Evolutionary conservation across 352 stramenopile genomes (phyloP).

Genomic region (Saprolegnia parasitica): DNA sequence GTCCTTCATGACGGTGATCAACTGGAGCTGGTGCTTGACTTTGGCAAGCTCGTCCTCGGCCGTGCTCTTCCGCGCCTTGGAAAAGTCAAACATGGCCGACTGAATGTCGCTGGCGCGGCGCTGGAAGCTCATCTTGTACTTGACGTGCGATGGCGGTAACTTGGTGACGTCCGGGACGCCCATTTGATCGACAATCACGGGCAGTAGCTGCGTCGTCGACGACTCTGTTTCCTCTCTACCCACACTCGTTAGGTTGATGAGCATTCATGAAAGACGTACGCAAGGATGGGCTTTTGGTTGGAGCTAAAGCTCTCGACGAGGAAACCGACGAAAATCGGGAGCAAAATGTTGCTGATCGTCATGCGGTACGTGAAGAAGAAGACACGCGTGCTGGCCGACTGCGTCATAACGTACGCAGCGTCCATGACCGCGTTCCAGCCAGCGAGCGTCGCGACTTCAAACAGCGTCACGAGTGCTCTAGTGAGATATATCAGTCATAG

Average conservation of each 20-base stretch:
- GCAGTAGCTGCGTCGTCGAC: constrained; percentile 42
- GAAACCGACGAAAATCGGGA: constrained; percentile 84
- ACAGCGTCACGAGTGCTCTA: constrained; percentile 65
- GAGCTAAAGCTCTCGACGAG: constrained; percentile 79
- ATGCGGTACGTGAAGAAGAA: constrained; percentile 84
- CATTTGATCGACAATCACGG: not conserved
- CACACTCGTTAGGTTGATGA: constrained; percentile 22
- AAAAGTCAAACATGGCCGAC: constrained; percentile 76
- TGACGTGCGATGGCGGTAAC: constrained; percentile 31
- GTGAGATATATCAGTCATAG: not conserved
- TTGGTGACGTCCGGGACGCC: constrained; percentile 18
- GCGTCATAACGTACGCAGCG: constrained; percentile 59
- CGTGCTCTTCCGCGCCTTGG: constrained; percentile 33
- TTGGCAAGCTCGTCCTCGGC: not conserved
- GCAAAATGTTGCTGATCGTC: constrained; percentile 73
- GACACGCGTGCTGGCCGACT: constrained; percentile 53
- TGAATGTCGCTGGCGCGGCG: constrained; percentile 64
- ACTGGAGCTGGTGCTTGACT: constrained; percentile 11
- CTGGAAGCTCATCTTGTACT: constrained; percentile 67
- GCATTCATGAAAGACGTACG: constrained; percentile 38
- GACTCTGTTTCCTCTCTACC: constrained; percentile 57
- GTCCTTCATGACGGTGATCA: constrained; percentile 11
- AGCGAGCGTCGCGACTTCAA: constrained; percentile 65
- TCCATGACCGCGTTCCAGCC: constrained; percentile 82
- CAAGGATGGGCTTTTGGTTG: constrained; percentile 65